Evolutionary conservation across 2,329 filamentous ascomycete genomes (phyloP), one percentile per base, ranked within the genome.

Genomic region (Stachybotrys chlorohalonatus): DNA sequence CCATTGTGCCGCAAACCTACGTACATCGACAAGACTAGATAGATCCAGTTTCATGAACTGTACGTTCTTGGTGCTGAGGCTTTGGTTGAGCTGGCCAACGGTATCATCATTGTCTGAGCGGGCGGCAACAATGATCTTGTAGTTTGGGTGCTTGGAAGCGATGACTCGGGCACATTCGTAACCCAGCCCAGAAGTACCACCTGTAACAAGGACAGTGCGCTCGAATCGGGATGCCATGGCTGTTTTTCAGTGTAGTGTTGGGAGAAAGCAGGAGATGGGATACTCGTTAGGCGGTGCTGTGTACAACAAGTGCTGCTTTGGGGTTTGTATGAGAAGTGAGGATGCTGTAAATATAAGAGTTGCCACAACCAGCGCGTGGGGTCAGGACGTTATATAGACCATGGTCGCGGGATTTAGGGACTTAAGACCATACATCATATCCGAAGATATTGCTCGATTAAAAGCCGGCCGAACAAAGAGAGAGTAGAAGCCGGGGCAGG

Each of bases 21-120:
- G 72, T 13, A 79, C 66, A 11, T 69, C 72, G n/a, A 62, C 55
- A 1, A 68, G 56, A 49, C 63, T 64, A n/a, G 68, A 65, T 4
- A 81, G 69, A 57, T 80, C 75, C 5, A 80, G 69, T 0, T 67
- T 62, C 7, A 74, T 58, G 56, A 71, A 81, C 13, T 62, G 56
- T 30, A 70, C 66, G 54, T 79, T 78, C 0, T 59, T 57, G 54
- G 76, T 72, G 4, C 60, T 52, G 5, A 75, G 63, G 0, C 55
- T 58, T n/a, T 65, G 65, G 62, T 79, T 79, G 63, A 79, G 77
- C 1, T 58, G 56, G 1, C 63, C 63, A 0, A 74, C 74, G 1
- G 74, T 68, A n/a, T 67, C 56, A 15, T 73, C 46, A 1, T 32
- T 58, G 58, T 79, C 71, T 3, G 70, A 72, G 11, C 77, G 70